Evolutionary conservation across 1,284 basidiomycete genomes (phyloP).

Genomic region (Polyporus tsugae): DNA sequence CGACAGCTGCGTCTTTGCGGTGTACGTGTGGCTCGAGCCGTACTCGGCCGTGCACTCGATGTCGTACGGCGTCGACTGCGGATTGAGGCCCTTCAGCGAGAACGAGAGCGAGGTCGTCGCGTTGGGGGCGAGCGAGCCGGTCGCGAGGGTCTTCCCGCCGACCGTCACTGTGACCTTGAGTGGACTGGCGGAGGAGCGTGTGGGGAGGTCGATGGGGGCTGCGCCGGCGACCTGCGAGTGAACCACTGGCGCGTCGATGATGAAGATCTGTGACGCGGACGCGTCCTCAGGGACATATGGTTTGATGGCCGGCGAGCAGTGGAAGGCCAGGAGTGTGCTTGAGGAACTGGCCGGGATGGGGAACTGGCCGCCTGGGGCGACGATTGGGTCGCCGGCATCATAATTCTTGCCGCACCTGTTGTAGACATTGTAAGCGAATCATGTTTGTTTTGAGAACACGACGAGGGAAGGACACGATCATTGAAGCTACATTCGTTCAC

Average conservation of each 20-base stretch:
- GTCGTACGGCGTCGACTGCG: constrained; percentile 55
- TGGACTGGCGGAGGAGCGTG: constrained; percentile 33
- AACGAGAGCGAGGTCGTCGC: constrained; percentile 60
- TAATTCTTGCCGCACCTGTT: constrained; percentile 75
- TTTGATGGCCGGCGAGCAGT: constrained; percentile 71
- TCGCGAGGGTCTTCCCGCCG: constrained; percentile 50
- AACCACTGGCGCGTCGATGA: constrained; percentile 68
- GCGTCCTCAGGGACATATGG: constrained; percentile 71
- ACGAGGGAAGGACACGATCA: background rate
- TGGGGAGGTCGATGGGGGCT: constrained; percentile 50
- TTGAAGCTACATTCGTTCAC: too few relatives aligned
- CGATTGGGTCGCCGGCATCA: constrained; percentile 56
- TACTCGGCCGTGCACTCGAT: constrained; percentile 59
- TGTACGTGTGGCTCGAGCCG: constrained; percentile 52
- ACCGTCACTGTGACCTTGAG: constrained; percentile 53
- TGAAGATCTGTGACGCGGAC: constrained; percentile 48
- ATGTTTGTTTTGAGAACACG: background rate
- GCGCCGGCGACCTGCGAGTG: constrained; percentile 57
- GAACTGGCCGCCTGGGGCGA: constrained; percentile 70
- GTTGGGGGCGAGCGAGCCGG: constrained; percentile 59
- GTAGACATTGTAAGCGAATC: background rate
- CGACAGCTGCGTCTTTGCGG: constrained; percentile 53
- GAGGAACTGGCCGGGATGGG: constrained; percentile 55
- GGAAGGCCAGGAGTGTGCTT: constrained; percentile 67
- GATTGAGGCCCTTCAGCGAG: constrained; percentile 52